These are phyloP conservation scores for Ascochyta rabiei DNA, from an alignment of 2,329 filamentous ascomycete species.

Conservation along the genomic window DNA sequence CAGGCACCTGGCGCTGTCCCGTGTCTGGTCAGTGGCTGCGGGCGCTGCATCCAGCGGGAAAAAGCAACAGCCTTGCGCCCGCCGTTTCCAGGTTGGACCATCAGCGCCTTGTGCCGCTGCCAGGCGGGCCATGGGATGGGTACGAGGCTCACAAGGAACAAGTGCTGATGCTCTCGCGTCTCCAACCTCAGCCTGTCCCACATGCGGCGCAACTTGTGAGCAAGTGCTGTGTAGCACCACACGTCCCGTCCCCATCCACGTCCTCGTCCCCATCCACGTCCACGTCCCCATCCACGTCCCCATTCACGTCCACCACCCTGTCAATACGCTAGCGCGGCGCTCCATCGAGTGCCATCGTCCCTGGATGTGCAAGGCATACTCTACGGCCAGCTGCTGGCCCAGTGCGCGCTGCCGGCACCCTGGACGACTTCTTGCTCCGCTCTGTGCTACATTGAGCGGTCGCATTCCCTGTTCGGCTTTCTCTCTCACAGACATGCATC, in stretches of 20 bases:
- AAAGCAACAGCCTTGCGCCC: slow-evolving; percentile 13
- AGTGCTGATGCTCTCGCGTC: neutral
- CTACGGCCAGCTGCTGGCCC: slow-evolving; percentile 6
- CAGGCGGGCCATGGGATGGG: neutral
- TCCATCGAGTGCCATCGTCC: slow-evolving; percentile 21
- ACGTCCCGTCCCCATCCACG: neutral
- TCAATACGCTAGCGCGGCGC: slow-evolving; percentile 22
- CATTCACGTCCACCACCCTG: neutral
- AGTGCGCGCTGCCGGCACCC: slow-evolving; percentile 36
- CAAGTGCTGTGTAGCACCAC: neutral
- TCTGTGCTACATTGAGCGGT: slow-evolving; percentile 25
- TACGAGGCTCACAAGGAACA: slow-evolving; percentile 1
- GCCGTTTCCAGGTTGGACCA: slow-evolving; percentile 7
- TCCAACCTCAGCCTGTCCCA: slow-evolving; percentile 7
- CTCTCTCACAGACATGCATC: slow-evolving; percentile 16
- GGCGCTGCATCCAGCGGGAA: slow-evolving; percentile 6
- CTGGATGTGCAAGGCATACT: slow-evolving; percentile 15
- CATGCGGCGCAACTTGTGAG: neutral
- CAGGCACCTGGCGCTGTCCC: slow-evolving; percentile 3
- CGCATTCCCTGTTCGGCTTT: slow-evolving; percentile 20
- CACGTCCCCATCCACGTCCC: neutral
- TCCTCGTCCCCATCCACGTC: neutral
- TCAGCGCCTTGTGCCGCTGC: slow-evolving; percentile 9
- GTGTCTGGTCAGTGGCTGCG: slow-evolving; percentile 1
- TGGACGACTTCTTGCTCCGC: slow-evolving; percentile 20